A percentile compares a stretch with the other conserved stretches of the same genome.
These are phyloP conservation scores for Thozetella sp. DNA, from an alignment of 495 filamentous ascomycete species.

Conservation along the genomic window DNA sequence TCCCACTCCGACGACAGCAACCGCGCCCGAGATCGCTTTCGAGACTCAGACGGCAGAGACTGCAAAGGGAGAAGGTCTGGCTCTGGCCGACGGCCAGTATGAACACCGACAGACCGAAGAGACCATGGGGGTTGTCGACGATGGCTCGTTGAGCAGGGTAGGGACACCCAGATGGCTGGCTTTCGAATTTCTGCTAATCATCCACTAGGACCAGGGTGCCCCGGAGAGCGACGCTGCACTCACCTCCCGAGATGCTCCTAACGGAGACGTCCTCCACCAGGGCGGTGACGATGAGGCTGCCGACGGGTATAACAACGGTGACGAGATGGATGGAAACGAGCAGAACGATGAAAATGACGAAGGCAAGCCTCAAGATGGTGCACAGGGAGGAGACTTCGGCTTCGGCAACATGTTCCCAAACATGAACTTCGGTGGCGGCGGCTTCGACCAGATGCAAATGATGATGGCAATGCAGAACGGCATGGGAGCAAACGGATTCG, in stretches of 20 bases:
- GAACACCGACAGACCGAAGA: background rate
- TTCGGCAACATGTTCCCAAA: conserved; percentile 57
- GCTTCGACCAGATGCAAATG: conserved; percentile 75
- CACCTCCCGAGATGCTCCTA: background rate
- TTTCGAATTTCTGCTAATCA: conserved; percentile 7
- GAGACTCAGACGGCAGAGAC: conserved; percentile 12
- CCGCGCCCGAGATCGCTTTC: conserved; percentile 18
- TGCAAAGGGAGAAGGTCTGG: conserved; percentile 5
- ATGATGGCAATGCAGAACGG: conserved; percentile 74
- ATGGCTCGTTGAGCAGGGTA: background rate
- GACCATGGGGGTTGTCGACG: background rate
- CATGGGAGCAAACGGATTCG: conserved; percentile 65
- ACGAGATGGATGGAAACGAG: conserved; percentile 23
- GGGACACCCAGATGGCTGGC: too few species aligned
- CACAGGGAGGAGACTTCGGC: conserved; percentile 36
- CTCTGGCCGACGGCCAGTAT: background rate
- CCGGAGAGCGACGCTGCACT: conserved; percentile 8
- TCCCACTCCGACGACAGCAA: conserved; percentile 22
- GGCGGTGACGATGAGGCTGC: conserved; percentile 16
- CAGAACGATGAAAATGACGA: conserved; percentile 29
- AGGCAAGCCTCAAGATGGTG: conserved; percentile 29
- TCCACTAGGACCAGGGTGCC: conserved; percentile 6
- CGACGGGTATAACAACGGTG: conserved; percentile 21
- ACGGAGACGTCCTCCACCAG: background rate
- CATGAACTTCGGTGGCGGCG: conserved; percentile 67